Percentiles rank a stretch among this genome's conserved stretches.
These are phyloP conservation scores for Mycena filopes DNA, from an alignment of 768 basidiomycete genomes.

Conservation along the genomic window DNA sequence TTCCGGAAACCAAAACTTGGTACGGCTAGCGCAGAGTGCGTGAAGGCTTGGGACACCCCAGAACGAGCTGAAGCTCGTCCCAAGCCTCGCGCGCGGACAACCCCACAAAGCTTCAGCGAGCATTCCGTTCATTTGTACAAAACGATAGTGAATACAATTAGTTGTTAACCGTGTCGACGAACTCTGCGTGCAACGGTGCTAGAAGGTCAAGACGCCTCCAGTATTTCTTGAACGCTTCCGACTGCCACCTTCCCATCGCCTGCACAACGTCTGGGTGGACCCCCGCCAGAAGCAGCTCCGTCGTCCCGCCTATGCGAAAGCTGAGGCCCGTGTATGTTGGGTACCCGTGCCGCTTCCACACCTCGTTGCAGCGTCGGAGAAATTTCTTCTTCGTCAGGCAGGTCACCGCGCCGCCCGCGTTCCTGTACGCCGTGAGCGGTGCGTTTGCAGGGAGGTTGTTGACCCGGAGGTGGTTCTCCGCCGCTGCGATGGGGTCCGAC, in stretches of 20 bases:
- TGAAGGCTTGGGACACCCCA: too few species aligned
- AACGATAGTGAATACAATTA: too few species aligned
- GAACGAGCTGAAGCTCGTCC: too few species aligned
- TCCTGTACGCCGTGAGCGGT: neutral
- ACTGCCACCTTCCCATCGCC: neutral
- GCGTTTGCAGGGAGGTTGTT: neutral
- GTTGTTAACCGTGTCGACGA: too few species aligned
- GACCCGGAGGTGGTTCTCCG: neutral
- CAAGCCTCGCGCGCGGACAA: too few species aligned
- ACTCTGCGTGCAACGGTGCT: neutral
- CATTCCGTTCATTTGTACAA: too few species aligned
- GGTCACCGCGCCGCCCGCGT: neutral
- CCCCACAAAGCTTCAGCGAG: too few species aligned
- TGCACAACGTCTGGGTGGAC: neutral
- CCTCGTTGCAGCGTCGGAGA: neutral
- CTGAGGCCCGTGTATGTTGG: neutral
- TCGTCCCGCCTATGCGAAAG: neutral
- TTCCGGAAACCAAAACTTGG: too few species aligned
- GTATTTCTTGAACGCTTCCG: neutral
- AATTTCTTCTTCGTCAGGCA: neutral
- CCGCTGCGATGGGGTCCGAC: neutral
- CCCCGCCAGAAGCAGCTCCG: neutral
- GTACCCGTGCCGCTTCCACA: neutral
- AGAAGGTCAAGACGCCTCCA: neutral
- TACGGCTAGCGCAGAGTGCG: too few species aligned